phyloP scores from a whole-genome alignment of 331 rosid species.

The Rosa hybrid region DNA sequence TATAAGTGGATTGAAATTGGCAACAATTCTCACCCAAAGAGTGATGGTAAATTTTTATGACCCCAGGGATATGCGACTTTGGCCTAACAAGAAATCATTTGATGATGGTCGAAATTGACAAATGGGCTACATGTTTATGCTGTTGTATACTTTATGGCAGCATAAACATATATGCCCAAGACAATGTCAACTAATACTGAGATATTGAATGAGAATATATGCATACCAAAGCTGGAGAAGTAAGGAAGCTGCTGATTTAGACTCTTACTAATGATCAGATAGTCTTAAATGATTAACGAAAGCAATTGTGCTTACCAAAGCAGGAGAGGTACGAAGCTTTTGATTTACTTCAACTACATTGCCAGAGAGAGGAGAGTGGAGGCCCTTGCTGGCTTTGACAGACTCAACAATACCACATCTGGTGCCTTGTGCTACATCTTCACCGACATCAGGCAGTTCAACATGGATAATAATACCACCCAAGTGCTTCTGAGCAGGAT shows the following conservation, averaged over 20 bases:
- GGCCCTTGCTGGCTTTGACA: slow-evolving; percentile 16
- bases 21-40: too few species aligned
- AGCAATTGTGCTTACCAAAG: slow-evolving; percentile 1
- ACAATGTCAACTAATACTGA: too few species aligned
- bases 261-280: not conserved
- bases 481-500: slow-evolving; percentile 15
- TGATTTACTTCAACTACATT: slow-evolving; percentile 11
- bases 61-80: too few species aligned
- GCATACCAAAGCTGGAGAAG: not conserved
- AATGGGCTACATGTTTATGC: too few species aligned
- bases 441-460: slow-evolving; percentile 17
- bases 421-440: slow-evolving; percentile 1
- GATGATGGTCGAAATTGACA: too few species aligned
- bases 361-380: slow-evolving; percentile 19
- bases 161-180: not conserved
- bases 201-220: not conserved
- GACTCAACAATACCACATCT: slow-evolving; percentile 10
- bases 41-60: too few species aligned
- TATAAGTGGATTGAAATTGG: too few species aligned
- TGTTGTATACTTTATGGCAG: too few species aligned
- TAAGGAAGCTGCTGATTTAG: not conserved
- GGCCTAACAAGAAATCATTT: too few species aligned
- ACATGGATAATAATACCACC: slow-evolving; percentile 7
- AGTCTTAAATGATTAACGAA: not conserved
- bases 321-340: slow-evolving; percentile 12